Conservation (phyloP, 345 rosid genomes). For the Arabidopsis suecica region DNA sequence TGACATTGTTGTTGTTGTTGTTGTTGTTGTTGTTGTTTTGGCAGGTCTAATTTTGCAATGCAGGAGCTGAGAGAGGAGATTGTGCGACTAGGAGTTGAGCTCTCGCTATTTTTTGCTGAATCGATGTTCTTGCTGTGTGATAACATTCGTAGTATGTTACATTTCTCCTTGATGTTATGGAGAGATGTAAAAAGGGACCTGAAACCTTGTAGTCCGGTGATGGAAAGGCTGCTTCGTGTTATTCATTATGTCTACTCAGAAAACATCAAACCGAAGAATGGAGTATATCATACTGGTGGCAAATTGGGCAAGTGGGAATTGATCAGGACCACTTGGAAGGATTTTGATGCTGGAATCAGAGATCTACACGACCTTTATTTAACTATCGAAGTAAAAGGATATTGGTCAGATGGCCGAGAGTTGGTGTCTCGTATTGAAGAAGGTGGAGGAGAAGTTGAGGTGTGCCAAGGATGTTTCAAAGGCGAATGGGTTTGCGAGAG, state of each 20-base stretch:
- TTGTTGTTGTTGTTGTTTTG: too few relatives aligned
- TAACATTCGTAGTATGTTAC: background rate
- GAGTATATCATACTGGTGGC: background rate
- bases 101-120: slow-evolving; percentile 8
- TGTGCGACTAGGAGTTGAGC: background rate
- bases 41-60: background rate
- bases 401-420: too few relatives aligned
- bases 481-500: background rate
- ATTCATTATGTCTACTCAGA: background rate
- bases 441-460: too few relatives aligned
- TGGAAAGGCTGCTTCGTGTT: background rate
- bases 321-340: background rate
- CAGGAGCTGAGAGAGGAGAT: background rate
- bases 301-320: background rate
- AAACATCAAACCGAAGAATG: background rate
- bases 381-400: too few relatives aligned
- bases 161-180: background rate
- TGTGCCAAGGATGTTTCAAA: too few relatives aligned
- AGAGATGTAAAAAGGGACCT: background rate
- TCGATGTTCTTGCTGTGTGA: slow-evolving; percentile 24
- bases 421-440: too few relatives aligned
- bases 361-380: too few relatives aligned
- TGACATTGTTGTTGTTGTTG: too few relatives aligned
- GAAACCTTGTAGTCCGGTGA: background rate
- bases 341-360: background rate